Percentiles rank a stretch among this genome's conserved stretches.
These are phyloP conservation scores for Stagonosporopsis tanaceti DNA, from an alignment of 2,329 filamentous ascomycete genomes.

Conservation along the genomic window DNA sequence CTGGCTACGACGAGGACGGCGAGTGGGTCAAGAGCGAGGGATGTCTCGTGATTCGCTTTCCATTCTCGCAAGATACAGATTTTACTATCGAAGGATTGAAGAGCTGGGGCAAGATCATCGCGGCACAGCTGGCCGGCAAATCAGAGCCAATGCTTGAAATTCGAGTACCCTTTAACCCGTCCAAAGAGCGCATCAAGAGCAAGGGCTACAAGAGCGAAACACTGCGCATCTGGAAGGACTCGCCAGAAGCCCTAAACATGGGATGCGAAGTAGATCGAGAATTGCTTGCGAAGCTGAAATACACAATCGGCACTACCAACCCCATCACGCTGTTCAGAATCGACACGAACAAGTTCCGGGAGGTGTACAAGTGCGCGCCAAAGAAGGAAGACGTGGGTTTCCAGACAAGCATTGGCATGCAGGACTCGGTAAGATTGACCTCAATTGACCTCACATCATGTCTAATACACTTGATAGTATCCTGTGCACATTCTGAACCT, in stretches of 20 bases:
- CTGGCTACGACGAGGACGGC: slow-evolving; percentile 57
- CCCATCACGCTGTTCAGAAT: slow-evolving; percentile 74
- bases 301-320: slow-evolving; percentile 72
- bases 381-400: slow-evolving; percentile 66
- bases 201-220: slow-evolving; percentile 67
- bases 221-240: slow-evolving; percentile 72
- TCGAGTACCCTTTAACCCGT: slow-evolving; percentile 70
- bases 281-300: slow-evolving; percentile 67
- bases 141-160: slow-evolving; percentile 70
- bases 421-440: slow-evolving; percentile 67
- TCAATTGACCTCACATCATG: neutral
- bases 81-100: slow-evolving; percentile 44
- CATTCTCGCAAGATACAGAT: slow-evolving; percentile 53
- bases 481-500: slow-evolving; percentile 74
- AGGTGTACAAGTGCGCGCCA: slow-evolving; percentile 69
- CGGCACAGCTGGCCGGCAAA: slow-evolving; percentile 45
- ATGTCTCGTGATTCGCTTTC: slow-evolving; percentile 73
- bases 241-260: slow-evolving; percentile 57
- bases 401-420: slow-evolving; percentile 71
- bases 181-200: slow-evolving; percentile 63
- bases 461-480: slow-evolving; percentile 58
- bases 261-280: slow-evolving; percentile 58
- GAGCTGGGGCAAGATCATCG: slow-evolving; percentile 43
- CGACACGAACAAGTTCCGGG: slow-evolving; percentile 64
- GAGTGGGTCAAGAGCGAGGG: slow-evolving; percentile 63